Conservation (phyloP, 179 eudicot species). For the Sideroxylon spinosum region DNA sequence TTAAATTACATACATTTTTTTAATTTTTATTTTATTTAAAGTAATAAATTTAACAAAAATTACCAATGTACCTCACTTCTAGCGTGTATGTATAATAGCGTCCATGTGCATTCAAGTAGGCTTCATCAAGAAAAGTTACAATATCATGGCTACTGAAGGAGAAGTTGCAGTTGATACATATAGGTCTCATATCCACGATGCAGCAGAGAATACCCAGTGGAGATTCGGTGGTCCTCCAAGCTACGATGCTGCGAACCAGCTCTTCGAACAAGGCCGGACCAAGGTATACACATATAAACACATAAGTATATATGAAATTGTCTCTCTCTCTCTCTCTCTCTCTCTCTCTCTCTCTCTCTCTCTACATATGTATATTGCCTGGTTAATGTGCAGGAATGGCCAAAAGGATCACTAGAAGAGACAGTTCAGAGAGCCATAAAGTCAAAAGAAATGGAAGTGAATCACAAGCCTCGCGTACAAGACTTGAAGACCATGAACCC, state of each 20-base stretch:
- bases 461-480: slow-evolving; percentile 59
- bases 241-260: slow-evolving; percentile 45
- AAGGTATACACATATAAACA: slow-evolving; percentile 22
- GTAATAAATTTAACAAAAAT: no score
- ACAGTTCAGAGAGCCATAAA: slow-evolving; percentile 76
- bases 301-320: no score
- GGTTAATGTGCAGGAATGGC: slow-evolving; percentile 37
- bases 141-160: not conserved
- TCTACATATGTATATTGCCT: no score
- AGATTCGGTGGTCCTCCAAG: slow-evolving; percentile 56
- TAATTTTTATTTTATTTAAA: no score
- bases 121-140: not conserved
- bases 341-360: no score
- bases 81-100: no score
- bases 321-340: no score
- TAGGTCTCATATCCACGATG: slow-evolving; percentile 43
- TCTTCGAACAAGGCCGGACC: slow-evolving; percentile 61
- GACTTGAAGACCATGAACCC: slow-evolving; percentile 67
- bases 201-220: slow-evolving; percentile 38
- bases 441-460: slow-evolving; percentile 88
- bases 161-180: slow-evolving; percentile 35
- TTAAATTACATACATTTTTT: no score
- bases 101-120: not conserved
- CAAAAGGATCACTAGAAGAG: slow-evolving; percentile 75
- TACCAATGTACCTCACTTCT: no score